Conservation (phyloP, 345 rosid genomes). For the Eucalyptus albens region DNA sequence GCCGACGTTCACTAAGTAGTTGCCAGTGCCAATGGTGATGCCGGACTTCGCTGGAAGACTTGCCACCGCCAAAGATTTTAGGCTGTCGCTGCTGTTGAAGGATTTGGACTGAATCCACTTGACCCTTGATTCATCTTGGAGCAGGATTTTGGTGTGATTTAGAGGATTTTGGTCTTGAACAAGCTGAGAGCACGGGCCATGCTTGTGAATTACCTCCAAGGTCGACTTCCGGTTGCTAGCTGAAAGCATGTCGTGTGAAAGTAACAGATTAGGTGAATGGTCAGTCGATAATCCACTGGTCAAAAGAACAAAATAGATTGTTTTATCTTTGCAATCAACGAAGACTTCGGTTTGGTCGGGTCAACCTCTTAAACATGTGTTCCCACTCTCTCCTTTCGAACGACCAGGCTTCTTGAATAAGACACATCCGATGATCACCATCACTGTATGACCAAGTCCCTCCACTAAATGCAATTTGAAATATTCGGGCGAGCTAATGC, state of each 20-base stretch:
- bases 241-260: not conserved
- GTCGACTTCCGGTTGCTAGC: not conserved
- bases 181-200: not conserved
- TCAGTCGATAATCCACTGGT: not conserved
- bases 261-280: not conserved
- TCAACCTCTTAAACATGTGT: not conserved
- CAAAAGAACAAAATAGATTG: not conserved
- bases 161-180: not conserved
- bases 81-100: not conserved
- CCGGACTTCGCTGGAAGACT: not conserved
- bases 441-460: not conserved
- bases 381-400: not conserved
- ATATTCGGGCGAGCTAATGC: fast-evolving
- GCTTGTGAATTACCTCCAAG: not conserved
- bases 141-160: not conserved
- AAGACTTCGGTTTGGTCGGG: not conserved
- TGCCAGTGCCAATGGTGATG: not conserved
- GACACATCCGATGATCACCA: not conserved
- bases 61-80: not conserved
- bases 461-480: not conserved
- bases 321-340: not conserved
- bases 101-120: not conserved
- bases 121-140: not conserved
- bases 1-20: not conserved
- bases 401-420: fast-evolving